These are phyloP conservation scores for Bisporella sp. DNA, from an alignment of 2,329 filamentous ascomycete species.

Conservation along the genomic window DNA sequence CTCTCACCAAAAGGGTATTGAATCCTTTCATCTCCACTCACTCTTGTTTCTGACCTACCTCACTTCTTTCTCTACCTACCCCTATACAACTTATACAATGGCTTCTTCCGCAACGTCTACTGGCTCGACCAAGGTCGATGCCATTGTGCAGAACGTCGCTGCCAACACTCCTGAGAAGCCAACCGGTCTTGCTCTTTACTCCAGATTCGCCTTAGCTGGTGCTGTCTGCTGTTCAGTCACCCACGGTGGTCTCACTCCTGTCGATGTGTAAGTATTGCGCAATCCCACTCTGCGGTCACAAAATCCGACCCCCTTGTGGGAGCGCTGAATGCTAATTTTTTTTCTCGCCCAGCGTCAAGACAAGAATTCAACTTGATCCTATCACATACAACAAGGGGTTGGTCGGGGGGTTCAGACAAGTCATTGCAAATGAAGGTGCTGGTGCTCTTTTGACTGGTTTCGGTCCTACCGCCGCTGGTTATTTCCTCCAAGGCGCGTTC, in stretches of 20 bases:
- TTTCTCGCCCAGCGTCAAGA: slow-evolving; percentile 68
- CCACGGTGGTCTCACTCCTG: slow-evolving; percentile 92
- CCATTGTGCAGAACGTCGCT: slow-evolving; percentile 23
- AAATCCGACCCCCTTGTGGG: slow-evolving; percentile 15
- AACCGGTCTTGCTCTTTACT: slow-evolving; percentile 70
- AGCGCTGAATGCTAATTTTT: neutral
- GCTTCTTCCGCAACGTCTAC: slow-evolving; percentile 20
- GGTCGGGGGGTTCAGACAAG: slow-evolving; percentile 80
- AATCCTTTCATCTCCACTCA: no score
- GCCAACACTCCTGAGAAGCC: slow-evolving; percentile 38
- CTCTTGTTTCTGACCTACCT: no score
- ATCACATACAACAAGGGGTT: slow-evolving; percentile 82
- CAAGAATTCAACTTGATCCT: slow-evolving; percentile 88
- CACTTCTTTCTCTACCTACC: no score
- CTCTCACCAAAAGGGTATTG: no score
- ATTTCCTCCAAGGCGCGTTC: slow-evolving; percentile 90
- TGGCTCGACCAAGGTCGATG: slow-evolving; percentile 26
- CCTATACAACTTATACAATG: slow-evolving; percentile 8
- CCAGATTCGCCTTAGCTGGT: slow-evolving; percentile 93
- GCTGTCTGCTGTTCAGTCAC: slow-evolving; percentile 97
- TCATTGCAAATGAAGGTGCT: slow-evolving; percentile 77
- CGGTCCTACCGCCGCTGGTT: slow-evolving; percentile 80
- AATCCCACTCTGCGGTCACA: neutral
- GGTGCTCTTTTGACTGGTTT: slow-evolving; percentile 79
- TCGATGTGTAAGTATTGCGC: slow-evolving; percentile 84